phyloP scores from a whole-genome alignment of 2,329 filamentous ascomycete species.

The Metarhizium sp. region DNA sequence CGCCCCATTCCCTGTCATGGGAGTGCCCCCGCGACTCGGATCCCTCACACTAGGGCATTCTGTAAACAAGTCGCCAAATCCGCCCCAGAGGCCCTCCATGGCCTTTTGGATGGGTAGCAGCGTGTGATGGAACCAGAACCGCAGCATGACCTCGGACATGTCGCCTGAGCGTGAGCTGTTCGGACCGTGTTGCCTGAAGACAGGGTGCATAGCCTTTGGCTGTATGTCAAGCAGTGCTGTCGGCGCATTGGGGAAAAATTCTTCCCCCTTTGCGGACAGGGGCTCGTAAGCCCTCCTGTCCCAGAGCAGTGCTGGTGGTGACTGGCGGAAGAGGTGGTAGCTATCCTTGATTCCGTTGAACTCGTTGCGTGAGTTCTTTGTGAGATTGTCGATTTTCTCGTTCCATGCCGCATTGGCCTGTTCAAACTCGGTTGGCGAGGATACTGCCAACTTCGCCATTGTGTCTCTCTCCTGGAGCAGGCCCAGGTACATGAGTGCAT shows the following conservation, averaged over 20 bases:
- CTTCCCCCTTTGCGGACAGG: conserved; percentile 43
- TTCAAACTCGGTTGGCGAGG: conserved; percentile 16
- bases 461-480: conserved; percentile 25
- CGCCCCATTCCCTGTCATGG: conserved; percentile 26
- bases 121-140: conserved; percentile 31
- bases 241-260: conserved; percentile 56
- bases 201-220: conserved; percentile 42
- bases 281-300: conserved; percentile 66
- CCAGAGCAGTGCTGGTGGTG: conserved; percentile 49
- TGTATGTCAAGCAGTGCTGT: conserved; percentile 58
- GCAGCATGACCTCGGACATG: conserved; percentile 39
- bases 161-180: conserved; percentile 33
- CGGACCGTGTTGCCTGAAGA: conserved; percentile 37
- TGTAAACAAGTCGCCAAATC: conserved; percentile 43
- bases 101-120: conserved; percentile 33
- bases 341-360: conserved; percentile 41
- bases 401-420: conserved; percentile 25
- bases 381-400: conserved; percentile 20
- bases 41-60: conserved; percentile 41
- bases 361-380: conserved; percentile 23
- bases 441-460: conserved; percentile 12
- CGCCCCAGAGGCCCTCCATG: conserved; percentile 48
- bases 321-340: conserved; percentile 37
- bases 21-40: conserved; percentile 34
- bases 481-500: conserved; percentile 16